Evolutionary conservation across 192 early-diverging fungal genomes (phyloP), one percentile per base, ranked within the genome.

Genomic region (Chytriomyces sp.): DNA sequence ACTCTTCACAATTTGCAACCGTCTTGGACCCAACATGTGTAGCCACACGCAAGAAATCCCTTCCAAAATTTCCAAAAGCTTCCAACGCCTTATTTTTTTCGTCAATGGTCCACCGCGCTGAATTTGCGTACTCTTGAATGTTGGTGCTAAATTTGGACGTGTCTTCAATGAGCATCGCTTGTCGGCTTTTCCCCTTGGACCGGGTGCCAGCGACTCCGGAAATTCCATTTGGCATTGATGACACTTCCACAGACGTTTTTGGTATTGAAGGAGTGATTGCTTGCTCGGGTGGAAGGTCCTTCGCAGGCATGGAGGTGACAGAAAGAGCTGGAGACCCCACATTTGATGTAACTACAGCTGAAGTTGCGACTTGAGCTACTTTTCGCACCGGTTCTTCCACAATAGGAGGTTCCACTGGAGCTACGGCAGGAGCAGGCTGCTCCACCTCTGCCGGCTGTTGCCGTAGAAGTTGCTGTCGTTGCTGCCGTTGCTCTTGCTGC

Each of bases 1-100:
- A 93, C 61, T 93, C 92, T 48, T 89, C 85, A 69, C 93, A 94
- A 77, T 95, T 91, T 43, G 89, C 89, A 64, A 85, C 89, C 3
- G 92, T 92, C 79, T 95, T 95, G 4, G 92, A 90, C 5, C 91
- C 90, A 65, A 95, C 90, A 64, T 88, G 77, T 18, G 79, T 82
- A 2, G 95, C 87, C 0, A 95, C 91, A 11, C 84, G 85, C 28
- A 84, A 86, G 84, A 94, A 96, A 64, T 94, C 91, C 5, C 89
- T 82, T 9, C 92, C 92, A 45, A 85, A 83, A 18, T 84, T 82
- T 70, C 89, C 89, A 69, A 94, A 89, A 3, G 84, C 93, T 45
- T 89, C 84, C 13, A 90, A 64, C 0, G 91, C 92, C 7, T 82
- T 76, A 10, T 82, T 76, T 18, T 91, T 90, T 59, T 94, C 93